phyloP scores from a whole-genome alignment of 2,329 filamentous ascomycete genomes.

The Aureobasidium sp. region DNA sequence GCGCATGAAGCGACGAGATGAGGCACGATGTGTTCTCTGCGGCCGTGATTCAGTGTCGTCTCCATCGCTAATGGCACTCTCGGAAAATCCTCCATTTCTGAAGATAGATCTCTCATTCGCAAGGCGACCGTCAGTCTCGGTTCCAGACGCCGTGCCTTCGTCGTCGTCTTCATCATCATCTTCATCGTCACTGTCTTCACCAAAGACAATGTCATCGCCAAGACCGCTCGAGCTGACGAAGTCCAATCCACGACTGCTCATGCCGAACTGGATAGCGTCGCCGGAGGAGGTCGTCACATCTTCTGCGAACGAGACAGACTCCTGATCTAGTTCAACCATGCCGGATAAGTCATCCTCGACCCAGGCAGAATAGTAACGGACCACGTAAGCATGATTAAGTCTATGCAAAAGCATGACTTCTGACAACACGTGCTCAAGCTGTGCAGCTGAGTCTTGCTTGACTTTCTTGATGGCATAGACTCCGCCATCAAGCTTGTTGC shows the following conservation, averaged over 20 bases:
- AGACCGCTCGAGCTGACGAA: constrained; percentile 85
- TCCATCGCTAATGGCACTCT: constrained; percentile 8
- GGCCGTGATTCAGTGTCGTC: constrained; percentile 5
- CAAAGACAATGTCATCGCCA: constrained; percentile 66
- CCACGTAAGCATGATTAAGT: constrained; percentile 79
- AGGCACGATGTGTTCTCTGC: constrained; percentile 39
- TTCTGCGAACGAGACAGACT: constrained; percentile 5
- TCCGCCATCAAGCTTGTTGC: constrained; percentile 87
- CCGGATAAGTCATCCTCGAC: constrained; percentile 58
- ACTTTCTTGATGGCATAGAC: constrained; percentile 98
- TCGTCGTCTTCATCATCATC: constrained; percentile 36
- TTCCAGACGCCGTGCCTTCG: constrained; percentile 29
- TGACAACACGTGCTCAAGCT: constrained; percentile 71
- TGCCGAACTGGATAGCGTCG: constrained; percentile 22
- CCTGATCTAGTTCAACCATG: constrained; percentile 6
- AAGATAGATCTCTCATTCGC: background rate
- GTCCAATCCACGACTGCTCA: constrained; percentile 75
- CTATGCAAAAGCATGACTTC: constrained; percentile 86
- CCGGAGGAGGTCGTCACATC: background rate
- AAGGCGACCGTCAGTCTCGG: constrained; percentile 3
- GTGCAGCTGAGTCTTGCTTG: constrained; percentile 63
- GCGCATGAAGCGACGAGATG: constrained; percentile 45
- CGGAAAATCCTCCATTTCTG: background rate
- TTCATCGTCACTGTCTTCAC: constrained; percentile 46
- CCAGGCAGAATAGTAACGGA: constrained; percentile 95